A percentile compares a stretch with the other conserved stretches of the same genome.
phyloP scores from a whole-genome alignment of 441 rosid species.

The Jatropha podagrica region DNA sequence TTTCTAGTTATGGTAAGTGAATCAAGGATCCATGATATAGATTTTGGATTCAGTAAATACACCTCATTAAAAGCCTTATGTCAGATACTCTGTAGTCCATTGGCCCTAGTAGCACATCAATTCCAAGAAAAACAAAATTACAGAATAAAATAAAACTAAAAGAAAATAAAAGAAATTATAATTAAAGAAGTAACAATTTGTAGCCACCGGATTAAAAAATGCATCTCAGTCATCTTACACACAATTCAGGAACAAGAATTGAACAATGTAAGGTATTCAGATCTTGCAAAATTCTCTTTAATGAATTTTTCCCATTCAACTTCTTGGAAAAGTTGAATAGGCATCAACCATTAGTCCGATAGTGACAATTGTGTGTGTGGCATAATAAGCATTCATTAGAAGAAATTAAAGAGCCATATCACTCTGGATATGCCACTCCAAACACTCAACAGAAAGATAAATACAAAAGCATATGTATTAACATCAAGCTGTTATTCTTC shows the following conservation, averaged over 20 bases:
- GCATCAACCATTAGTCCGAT: neutral
- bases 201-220: neutral
- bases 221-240: neutral
- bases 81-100: neutral
- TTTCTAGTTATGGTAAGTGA: neutral
- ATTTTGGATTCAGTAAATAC: neutral
- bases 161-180: neutral
- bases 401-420: neutral
- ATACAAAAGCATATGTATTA: neutral
- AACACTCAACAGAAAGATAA: neutral
- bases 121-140: neutral
- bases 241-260: neutral
- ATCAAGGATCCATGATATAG: neutral
- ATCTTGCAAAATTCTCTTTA: neutral
- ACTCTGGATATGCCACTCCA: neutral
- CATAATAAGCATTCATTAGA: neutral
- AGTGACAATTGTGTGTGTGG: neutral
- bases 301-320: neutral
- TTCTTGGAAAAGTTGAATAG: neutral
- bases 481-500: neutral
- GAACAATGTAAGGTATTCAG: neutral
- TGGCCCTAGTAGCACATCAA: too few species aligned
- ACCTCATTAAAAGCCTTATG: neutral
- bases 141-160: neutral
- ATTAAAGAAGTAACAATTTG: neutral